Conservation (phyloP, 805 yeast species). For the Saturnispora gosingensis region DNA sequence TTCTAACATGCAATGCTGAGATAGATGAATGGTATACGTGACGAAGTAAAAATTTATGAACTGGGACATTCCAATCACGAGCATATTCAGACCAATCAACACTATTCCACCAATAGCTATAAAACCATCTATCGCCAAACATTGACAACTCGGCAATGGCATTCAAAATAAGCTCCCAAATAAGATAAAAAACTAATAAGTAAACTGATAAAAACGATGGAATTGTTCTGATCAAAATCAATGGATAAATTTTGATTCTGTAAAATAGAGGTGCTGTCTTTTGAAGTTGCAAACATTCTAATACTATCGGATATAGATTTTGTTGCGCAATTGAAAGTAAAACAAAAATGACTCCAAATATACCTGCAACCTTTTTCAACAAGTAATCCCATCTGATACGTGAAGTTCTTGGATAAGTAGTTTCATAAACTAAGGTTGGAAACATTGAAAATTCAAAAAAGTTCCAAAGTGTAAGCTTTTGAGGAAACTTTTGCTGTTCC, state of each 20-base stretch:
- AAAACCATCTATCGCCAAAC: conserved; percentile 87
- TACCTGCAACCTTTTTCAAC: conserved; percentile 60
- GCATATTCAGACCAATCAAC: conserved; percentile 90
- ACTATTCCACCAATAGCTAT: conserved; percentile 98
- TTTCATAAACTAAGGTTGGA: conserved; percentile 81
- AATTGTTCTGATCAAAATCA: conserved; percentile 58
- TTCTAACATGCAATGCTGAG: conserved; percentile 60
- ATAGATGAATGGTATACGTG: conserved; percentile 93
- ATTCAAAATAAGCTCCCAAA: conserved; percentile 92
- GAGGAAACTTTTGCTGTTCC: conserved; percentile 61
- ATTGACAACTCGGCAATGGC: conserved; percentile 80
- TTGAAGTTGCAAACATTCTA: conserved; percentile 47
- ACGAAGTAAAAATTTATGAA: conserved; percentile 76
- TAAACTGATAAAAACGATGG: conserved; percentile 76
- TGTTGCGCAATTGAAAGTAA: conserved; percentile 74
- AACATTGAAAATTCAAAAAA: conserved; percentile 76
- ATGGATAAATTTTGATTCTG: conserved; percentile 41
- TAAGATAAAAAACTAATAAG: conserved; percentile 71
- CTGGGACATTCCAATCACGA: conserved; percentile 91
- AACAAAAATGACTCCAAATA: conserved; percentile 75
- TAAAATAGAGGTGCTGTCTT: conserved; percentile 35
- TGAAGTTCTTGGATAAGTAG: conserved; percentile 70
- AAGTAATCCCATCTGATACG: conserved; percentile 63
- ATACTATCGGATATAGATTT: conserved; percentile 60
- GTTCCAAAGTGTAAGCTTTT: conserved; percentile 53